These are phyloP conservation scores for Corynespora cassiicola DNA, from an alignment of 2,329 filamentous ascomycete species.

Conservation along the genomic window DNA sequence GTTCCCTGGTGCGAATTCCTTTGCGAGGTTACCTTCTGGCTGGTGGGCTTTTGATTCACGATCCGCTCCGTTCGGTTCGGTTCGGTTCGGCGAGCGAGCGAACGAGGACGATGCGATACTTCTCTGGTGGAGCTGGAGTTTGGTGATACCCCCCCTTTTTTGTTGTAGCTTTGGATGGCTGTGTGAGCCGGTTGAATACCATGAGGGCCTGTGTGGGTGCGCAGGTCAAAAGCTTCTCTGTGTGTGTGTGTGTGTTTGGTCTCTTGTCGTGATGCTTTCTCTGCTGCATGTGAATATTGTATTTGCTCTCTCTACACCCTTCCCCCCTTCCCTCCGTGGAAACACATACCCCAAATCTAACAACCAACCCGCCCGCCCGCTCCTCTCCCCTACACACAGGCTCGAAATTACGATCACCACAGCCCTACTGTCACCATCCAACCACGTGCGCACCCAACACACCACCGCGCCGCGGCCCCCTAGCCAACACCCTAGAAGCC, in stretches of 20 bases:
- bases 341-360: too few relatives aligned
- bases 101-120: conserved; percentile 20
- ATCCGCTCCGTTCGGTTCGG: conserved; percentile 15
- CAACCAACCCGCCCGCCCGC: too few relatives aligned
- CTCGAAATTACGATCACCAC: too few relatives aligned
- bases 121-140: conserved; percentile 50
- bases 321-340: too few relatives aligned
- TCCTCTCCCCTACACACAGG: too few relatives aligned
- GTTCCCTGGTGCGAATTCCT: conserved; percentile 9
- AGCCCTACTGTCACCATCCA: too few relatives aligned
- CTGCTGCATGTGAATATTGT: too few relatives aligned
- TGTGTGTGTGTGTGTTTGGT: background rate
- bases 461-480: too few relatives aligned
- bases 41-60: conserved; percentile 7
- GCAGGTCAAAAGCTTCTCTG: background rate
- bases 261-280: too few relatives aligned
- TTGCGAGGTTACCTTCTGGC: conserved; percentile 5
- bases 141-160: conserved; percentile 46
- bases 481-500: too few relatives aligned
- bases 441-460: too few relatives aligned
- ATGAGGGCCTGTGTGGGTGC: conserved; percentile 1
- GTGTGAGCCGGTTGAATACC: background rate
- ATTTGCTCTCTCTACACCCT: too few relatives aligned
- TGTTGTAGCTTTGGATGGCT: conserved; percentile 7
- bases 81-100: background rate